These are phyloP conservation scores for Strobilomyces echinocephalus DNA, from an alignment of 768 basidiomycete genomes.

Conservation along the genomic window DNA sequence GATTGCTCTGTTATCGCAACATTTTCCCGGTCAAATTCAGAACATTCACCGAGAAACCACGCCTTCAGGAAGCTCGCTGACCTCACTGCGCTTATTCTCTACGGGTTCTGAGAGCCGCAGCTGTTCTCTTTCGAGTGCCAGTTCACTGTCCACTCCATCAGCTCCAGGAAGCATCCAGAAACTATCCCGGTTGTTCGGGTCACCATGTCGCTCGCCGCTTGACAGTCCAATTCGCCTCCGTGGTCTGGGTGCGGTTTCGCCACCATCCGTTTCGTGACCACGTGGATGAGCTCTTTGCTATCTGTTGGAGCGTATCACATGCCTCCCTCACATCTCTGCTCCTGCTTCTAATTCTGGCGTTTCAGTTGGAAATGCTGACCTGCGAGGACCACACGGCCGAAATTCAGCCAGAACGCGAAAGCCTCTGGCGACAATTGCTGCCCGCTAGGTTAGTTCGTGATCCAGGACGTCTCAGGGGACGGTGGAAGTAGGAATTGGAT, in stretches of 20 bases:
- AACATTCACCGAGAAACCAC: not conserved
- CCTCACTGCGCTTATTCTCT: slow-evolving; percentile 4
- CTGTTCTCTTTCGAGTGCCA: slow-evolving; percentile 1
- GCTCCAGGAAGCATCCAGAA: not conserved
- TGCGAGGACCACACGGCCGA: no score
- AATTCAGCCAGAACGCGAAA: no score
- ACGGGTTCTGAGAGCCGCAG: not conserved
- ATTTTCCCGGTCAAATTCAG: not conserved
- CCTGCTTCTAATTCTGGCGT: no score
- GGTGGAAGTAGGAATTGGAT: no score
- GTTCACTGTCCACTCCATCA: slow-evolving; percentile 1
- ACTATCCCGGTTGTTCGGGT: not conserved
- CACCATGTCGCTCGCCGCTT: not conserved
- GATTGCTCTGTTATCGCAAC: slow-evolving; percentile 5
- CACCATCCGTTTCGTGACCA: not conserved
- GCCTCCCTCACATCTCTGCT: no score
- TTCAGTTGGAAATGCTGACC: no score
- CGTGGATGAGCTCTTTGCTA: not conserved
- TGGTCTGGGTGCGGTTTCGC: not conserved
- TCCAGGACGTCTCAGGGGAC: no score
- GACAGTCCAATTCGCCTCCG: not conserved
- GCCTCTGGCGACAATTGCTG: no score
- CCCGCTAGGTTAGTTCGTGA: no score
- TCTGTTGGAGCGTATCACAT: not conserved
- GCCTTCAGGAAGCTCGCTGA: slow-evolving; percentile 7